Base-by-base conservation (phyloP, 257 asterid genomes). In the Thymus quinquecostatus region DNA sequence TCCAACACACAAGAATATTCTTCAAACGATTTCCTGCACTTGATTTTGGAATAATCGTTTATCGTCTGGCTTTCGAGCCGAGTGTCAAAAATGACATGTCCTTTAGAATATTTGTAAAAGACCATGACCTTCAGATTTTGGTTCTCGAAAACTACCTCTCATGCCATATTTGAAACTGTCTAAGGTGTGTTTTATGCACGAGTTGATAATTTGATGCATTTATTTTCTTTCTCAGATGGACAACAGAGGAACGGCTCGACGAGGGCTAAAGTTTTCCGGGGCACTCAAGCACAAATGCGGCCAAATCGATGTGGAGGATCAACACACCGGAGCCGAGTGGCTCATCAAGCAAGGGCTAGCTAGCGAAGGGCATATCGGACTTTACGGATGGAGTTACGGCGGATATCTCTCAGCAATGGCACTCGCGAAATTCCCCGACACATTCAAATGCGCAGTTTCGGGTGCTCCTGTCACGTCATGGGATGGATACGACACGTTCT, bases 381-480 rank as follows among this genome's bases (percentile, higher is more conserved):
- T 93, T 38, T 91, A 86, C 10, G 98, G 98, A 1, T 91, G 97
- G 98, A 91, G 98, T 75, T 93, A 93, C 0, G 98, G 98, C 12
- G 98, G 98, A 70, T 93, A 93, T 66, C 96, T 91, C 58, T 91
- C 98, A 5, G 90, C 97, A 50, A 93, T 93, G 82, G 45, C 86
- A 27, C 83, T 93, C 33, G 82, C 85, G 44, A 89, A 79, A 70
- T 91, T 85, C 62, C 98, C 98, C 0, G 81, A 85, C 38, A 80
- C 82, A 66, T 91, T 91, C 68, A 67, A 49, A 53, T 91, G 97
- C 69, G 96, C 98, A 0, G 86, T 93, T 43, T 77, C 97, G 5
- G 98, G 97, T 57, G 98, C 98, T n/a, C 98, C 98, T 0, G 98
- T 93, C 68, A 89, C 97, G 2, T 83, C 96, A 6, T 93, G 98